Conservation (phyloP, 148 eudicot species). For the Oxyria digyna region DNA sequence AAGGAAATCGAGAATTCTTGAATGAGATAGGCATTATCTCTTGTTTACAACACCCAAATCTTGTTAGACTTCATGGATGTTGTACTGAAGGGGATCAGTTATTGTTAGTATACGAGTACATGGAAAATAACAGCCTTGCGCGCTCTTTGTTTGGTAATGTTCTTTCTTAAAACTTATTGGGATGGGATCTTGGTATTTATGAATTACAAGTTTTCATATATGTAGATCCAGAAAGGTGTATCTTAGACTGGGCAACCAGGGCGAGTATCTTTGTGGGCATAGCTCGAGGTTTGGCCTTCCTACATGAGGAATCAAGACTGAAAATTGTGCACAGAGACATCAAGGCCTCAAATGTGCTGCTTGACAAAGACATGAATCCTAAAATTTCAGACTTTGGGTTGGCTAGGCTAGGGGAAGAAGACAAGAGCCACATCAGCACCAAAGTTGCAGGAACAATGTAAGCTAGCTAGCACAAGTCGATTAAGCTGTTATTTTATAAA, state of each 20-base stretch:
- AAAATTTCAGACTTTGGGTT: constrained; percentile 42
- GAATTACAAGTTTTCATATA: no score
- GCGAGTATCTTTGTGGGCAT: constrained; percentile 26
- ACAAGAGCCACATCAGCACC: constrained; percentile 35
- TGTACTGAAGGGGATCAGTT: constrained; percentile 30
- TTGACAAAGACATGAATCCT: constrained; percentile 27
- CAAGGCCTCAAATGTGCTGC: constrained; percentile 29
- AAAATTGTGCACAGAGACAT: constrained; percentile 38
- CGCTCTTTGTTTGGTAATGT: constrained; percentile 34
- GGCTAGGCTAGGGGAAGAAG: constrained; percentile 35
- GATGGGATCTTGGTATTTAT: no score
- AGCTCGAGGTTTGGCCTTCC: constrained; percentile 37
- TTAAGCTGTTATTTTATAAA: no score
- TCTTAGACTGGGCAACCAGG: constrained; percentile 33
- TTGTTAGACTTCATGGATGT: constrained; percentile 32
- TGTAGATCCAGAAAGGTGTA: not conserved
- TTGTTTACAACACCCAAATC: constrained; percentile 31
- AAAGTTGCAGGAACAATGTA: constrained; percentile 41
- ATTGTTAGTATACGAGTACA: constrained; percentile 33
- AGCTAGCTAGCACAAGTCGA: not conserved
- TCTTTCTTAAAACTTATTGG: no score
- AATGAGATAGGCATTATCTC: constrained; percentile 39
- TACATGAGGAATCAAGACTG: constrained; percentile 28
- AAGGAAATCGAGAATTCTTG: constrained; percentile 34
- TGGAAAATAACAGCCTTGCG: constrained; percentile 32